These are phyloP conservation scores for Elongisporangium undulatum DNA, from an alignment of 352 stramenopile species.

Conservation along the genomic window DNA sequence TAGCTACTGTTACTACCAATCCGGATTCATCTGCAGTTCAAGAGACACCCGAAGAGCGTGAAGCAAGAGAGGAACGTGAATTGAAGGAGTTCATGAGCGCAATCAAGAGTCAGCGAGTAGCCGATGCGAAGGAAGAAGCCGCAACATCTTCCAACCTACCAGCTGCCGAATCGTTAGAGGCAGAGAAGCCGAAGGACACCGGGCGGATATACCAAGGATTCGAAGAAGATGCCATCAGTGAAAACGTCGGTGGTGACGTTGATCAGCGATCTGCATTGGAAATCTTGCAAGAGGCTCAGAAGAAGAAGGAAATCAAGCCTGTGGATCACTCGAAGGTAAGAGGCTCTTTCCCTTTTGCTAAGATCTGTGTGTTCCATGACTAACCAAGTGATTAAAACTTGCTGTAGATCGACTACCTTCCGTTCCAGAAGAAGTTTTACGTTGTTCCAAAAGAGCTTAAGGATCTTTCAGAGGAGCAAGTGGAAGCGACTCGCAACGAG, in stretches of 20 bases:
- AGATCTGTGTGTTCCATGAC: not conserved
- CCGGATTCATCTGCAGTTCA: slow-evolving; percentile 3
- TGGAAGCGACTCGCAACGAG: slow-evolving; percentile 72
- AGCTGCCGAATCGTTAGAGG: slow-evolving; percentile 3
- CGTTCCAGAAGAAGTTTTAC: slow-evolving; percentile 99
- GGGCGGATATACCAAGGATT: slow-evolving; percentile 81
- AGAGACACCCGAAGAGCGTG: slow-evolving; percentile 60
- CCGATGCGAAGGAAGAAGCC: slow-evolving; percentile 34
- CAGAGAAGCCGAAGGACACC: slow-evolving; percentile 40
- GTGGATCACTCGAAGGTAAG: slow-evolving; percentile 92
- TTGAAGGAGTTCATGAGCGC: slow-evolving; percentile 84
- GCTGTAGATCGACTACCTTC: slow-evolving; percentile 91
- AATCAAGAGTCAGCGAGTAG: slow-evolving; percentile 58
- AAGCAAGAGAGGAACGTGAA: slow-evolving; percentile 77
- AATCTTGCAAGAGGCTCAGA: slow-evolving; percentile 88
- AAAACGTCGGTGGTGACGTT: slow-evolving; percentile 60
- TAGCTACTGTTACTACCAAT: not conserved
- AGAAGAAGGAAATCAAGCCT: slow-evolving; percentile 93
- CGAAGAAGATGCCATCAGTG: slow-evolving; percentile 81
- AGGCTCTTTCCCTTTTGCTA: not conserved
- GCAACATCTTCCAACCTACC: not conserved
- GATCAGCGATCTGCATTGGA: slow-evolving; percentile 85
- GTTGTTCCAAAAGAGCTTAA: slow-evolving; percentile 94
- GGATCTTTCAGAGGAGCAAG: slow-evolving; percentile 83
- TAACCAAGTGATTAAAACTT: not conserved